Evolutionary conservation across 176 grass and related monocot species (phyloP).

Genomic region (Raddia guianensis): DNA sequence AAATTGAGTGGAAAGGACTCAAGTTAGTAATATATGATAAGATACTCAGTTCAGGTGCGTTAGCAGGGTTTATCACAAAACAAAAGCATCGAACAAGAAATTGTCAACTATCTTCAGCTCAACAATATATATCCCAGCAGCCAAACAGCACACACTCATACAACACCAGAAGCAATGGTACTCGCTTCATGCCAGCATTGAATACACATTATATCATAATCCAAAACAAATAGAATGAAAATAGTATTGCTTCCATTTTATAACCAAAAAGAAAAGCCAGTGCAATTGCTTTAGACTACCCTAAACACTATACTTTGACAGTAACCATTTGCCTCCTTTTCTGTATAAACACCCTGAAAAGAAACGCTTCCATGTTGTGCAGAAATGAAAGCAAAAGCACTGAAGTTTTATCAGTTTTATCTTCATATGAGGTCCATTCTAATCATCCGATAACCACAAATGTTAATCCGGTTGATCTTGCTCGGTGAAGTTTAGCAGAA

Average conservation of each 20-base stretch:
- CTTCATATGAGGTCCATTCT: neutral
- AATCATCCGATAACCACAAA: constrained; percentile 2
- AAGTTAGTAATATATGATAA: neutral
- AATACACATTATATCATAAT: constrained; percentile 9
- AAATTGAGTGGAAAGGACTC: neutral
- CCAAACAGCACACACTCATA: neutral
- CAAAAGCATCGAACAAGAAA: neutral
- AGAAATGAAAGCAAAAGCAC: neutral
- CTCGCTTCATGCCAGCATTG: constrained; percentile 1
- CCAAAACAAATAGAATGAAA: neutral
- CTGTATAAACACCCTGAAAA: neutral
- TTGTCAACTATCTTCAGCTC: neutral
- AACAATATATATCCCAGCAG: neutral
- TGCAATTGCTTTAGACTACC: neutral
- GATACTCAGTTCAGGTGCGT: too few species aligned
- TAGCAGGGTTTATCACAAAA: neutral
- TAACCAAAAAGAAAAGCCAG: neutral
- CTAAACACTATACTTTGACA: neutral
- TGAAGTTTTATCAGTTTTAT: neutral
- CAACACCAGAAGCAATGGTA: neutral
- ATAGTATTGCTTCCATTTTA: neutral
- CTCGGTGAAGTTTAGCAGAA: neutral
- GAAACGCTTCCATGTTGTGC: neutral
- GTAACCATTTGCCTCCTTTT: neutral
- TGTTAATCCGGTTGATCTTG: neutral